These are phyloP conservation scores for Penicillium turbatum DNA, from an alignment of 495 filamentous ascomycete species.

Conservation along the genomic window DNA sequence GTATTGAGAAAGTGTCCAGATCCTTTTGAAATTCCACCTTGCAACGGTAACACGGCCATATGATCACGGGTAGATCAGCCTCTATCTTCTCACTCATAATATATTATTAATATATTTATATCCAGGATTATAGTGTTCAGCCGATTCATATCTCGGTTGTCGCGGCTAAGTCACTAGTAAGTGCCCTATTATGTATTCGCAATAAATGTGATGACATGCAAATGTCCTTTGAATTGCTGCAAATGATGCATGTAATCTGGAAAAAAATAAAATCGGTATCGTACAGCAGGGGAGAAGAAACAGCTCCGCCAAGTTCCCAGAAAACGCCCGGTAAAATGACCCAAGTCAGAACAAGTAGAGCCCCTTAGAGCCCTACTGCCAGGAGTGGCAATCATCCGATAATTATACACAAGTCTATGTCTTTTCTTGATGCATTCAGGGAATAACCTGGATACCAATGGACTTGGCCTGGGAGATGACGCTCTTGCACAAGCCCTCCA, in stretches of 20 bases:
- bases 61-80: neutral
- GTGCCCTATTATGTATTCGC: too few species aligned
- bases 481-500: slow-evolving; percentile 79
- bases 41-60: neutral
- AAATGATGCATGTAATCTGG: slow-evolving; percentile 12
- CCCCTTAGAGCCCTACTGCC: slow-evolving; percentile 1
- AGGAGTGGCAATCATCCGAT: neutral
- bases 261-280: slow-evolving; percentile 15
- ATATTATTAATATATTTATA: too few species aligned
- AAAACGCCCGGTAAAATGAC: slow-evolving; percentile 15
- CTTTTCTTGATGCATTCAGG: slow-evolving; percentile 40
- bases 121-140: too few species aligned
- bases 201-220: too few species aligned
- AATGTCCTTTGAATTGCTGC: slow-evolving; percentile 3
- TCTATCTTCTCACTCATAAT: too few species aligned
- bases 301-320: neutral
- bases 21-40: too few species aligned
- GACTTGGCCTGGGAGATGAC: slow-evolving; percentile 86
- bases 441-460: slow-evolving; percentile 76
- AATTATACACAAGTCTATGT: slow-evolving; percentile 11
- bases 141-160: neutral
- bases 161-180: too few species aligned
- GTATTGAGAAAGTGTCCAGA: too few species aligned
- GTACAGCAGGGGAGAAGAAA: slow-evolving; percentile 13
- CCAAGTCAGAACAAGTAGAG: slow-evolving; percentile 5